These are phyloP conservation scores for Oryza coarctata DNA, from an alignment of 176 grass and related monocot species.

Conservation along the genomic window DNA sequence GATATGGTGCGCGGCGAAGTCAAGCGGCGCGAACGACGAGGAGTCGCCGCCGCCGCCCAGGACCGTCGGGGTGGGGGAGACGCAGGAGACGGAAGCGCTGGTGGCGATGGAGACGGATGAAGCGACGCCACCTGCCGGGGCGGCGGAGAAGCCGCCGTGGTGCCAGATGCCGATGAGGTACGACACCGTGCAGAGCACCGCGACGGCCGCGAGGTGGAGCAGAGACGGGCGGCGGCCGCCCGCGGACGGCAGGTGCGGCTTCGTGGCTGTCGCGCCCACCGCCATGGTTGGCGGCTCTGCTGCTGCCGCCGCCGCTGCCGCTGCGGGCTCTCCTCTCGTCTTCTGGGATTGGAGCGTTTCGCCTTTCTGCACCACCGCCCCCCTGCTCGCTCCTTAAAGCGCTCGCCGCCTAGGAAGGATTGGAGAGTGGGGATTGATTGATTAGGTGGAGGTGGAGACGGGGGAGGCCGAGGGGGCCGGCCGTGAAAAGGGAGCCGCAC, in stretches of 20 bases:
- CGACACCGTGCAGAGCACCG: conserved; percentile 69
- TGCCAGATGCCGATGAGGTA: conserved; percentile 91
- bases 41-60: not conserved
- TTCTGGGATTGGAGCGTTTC: not conserved
- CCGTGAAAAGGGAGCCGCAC: conserved; percentile 42
- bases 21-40: conserved; percentile 29
- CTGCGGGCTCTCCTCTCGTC: not conserved
- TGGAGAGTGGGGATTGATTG: not conserved
- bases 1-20: conserved; percentile 72
- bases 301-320: not conserved
- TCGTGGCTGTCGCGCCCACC: conserved; percentile 40
- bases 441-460: conserved; percentile 34
- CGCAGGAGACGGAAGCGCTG: conserved; percentile 42
- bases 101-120: conserved; percentile 47
- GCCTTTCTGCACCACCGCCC: not conserved
- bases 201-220: conserved; percentile 51
- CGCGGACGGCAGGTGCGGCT: conserved; percentile 41
- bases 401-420: not conserved
- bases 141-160: conserved; percentile 43
- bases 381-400: conserved; percentile 19
- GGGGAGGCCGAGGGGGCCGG: not conserved
- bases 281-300: conserved; percentile 36
- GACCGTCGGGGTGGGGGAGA: conserved; percentile 20
- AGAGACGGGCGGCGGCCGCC: conserved; percentile 42
- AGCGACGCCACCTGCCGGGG: not conserved